Evolutionary conservation across 2,329 filamentous ascomycete species (phyloP).

Genomic region (Stromatinia cepivora): DNA sequence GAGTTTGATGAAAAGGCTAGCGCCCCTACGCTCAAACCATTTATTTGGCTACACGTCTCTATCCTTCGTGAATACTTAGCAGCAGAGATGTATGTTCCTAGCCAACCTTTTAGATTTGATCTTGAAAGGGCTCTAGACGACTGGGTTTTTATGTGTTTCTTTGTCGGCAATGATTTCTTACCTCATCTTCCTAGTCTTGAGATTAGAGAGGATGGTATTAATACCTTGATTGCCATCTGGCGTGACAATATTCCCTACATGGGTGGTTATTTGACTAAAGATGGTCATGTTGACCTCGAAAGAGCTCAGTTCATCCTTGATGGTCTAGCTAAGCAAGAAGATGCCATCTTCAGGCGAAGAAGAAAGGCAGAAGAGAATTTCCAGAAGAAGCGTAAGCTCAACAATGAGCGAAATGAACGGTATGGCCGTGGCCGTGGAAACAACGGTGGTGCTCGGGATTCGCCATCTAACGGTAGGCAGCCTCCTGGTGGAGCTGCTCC

Average conservation of each 20-base stretch:
- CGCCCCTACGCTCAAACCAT: conserved; percentile 74
- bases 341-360: conserved; percentile 85
- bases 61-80: conserved; percentile 90
- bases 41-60: conserved; percentile 96
- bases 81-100: conserved; percentile 80
- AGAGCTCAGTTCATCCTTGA: conserved; percentile 85
- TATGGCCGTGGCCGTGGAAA: conserved; percentile 41
- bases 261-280: conserved; percentile 95
- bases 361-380: conserved; percentile 83
- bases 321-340: conserved; percentile 88
- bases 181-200: conserved; percentile 96
- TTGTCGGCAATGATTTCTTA: conserved; percentile 97
- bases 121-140: conserved; percentile 93
- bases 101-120: conserved; percentile 85
- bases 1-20: conserved; percentile 82
- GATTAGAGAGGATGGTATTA: conserved; percentile 95
- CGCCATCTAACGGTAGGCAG: conserved; percentile 36
- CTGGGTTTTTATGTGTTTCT: conserved; percentile 99
- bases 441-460: conserved; percentile 36
- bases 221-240: conserved; percentile 96
- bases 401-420: conserved; percentile 52
- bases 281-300: conserved; percentile 85
- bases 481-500: conserved; percentile 40
- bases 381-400: conserved; percentile 76
- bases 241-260: conserved; percentile 86